Conservation (phyloP, 768 basidiomycete genomes). For the Mycena galericulata region DNA sequence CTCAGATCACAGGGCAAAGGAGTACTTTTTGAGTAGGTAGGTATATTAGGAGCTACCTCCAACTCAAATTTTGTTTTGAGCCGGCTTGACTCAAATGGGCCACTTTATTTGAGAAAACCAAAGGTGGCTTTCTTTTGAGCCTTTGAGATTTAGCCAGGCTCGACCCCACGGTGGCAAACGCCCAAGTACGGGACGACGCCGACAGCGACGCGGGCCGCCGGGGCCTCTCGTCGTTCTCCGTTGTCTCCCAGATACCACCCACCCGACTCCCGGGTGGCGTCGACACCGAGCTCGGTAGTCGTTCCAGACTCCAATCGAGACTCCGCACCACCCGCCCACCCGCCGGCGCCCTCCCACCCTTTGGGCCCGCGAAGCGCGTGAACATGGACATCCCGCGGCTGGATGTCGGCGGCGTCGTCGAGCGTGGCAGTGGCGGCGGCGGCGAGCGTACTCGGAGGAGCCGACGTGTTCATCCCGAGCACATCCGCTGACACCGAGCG, state of each 20-base stretch:
- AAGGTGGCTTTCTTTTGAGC: too few species aligned
- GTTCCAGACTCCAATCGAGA: neutral
- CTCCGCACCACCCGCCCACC: neutral
- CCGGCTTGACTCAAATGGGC: too few species aligned
- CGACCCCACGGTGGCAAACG: slow-evolving; percentile 23
- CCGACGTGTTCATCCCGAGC: neutral
- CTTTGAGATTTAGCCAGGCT: too few species aligned
- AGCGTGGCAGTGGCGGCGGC: slow-evolving; percentile 16
- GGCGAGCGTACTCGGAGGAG: neutral
- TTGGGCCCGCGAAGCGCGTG: slow-evolving; percentile 26
- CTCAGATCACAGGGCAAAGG: too few species aligned
- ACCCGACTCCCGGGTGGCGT: slow-evolving; percentile 23
- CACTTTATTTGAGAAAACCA: too few species aligned
- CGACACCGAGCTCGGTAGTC: slow-evolving; percentile 28
- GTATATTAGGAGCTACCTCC: too few species aligned
- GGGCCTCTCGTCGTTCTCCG: neutral
- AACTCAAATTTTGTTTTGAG: too few species aligned
- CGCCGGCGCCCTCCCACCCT: slow-evolving; percentile 5
- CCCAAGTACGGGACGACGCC: slow-evolving; percentile 31
- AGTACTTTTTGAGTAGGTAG: too few species aligned
- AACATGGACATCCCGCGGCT: slow-evolving; percentile 7
- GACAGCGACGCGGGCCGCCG: slow-evolving; percentile 25
- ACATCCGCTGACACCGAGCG: slow-evolving; percentile 3
- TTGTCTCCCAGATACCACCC: slow-evolving; percentile 23
- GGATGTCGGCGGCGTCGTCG: slow-evolving; percentile 16